Base-by-base conservation (phyloP, 1,139 yeast genomes). In the Yamadazyma taylorii region DNA sequence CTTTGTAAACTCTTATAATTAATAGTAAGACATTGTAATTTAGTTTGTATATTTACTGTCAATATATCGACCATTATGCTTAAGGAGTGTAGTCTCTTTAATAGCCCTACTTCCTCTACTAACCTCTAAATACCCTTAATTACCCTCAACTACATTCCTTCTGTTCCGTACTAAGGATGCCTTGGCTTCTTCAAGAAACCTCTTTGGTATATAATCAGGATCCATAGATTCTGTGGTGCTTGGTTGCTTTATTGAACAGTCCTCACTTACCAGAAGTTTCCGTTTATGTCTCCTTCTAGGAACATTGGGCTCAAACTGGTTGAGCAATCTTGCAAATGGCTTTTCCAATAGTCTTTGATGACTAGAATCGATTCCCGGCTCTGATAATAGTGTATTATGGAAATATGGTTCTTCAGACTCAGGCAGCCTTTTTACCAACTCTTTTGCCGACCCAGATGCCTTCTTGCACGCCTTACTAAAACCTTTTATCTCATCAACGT, bases 1-100 rank as follows among this genome's bases (percentile, higher is more conserved):
- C 39, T 69, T 69, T 42, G 56, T 69, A 13, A 64, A 61, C 41
- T 38, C 55, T 30, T 66, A 66, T 43, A 63, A 60, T n/a, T 36
- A 37, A 34, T 39, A 33, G 21, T 5, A 14, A 27, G 7, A 7
- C 11, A 27, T 7, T 16, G n/a, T 17, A 10, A 14, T 24, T 24
- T 10, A 19, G 13, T 15, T 11, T 27, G 30, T 27, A 27, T 21
- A 25, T 25, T 25, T 25, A 25, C n/a, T n/a, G n/a, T n/a, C n/a
- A n/a, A n/a, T n/a, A n/a, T n/a, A n/a, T n/a, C n/a, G n/a, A n/a
- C n/a, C n/a, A n/a, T n/a, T n/a, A n/a, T n/a, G n/a, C n/a, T n/a
- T n/a, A n/a, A n/a, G n/a, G n/a, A n/a, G n/a, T n/a, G n/a, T n/a
- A n/a, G n/a, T n/a, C n/a, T n/a, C n/a, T n/a, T n/a, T n/a, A n/a